Base-by-base conservation (phyloP, 2,329 filamentous ascomycete species). In the Lachnellula willkommii region DNA sequence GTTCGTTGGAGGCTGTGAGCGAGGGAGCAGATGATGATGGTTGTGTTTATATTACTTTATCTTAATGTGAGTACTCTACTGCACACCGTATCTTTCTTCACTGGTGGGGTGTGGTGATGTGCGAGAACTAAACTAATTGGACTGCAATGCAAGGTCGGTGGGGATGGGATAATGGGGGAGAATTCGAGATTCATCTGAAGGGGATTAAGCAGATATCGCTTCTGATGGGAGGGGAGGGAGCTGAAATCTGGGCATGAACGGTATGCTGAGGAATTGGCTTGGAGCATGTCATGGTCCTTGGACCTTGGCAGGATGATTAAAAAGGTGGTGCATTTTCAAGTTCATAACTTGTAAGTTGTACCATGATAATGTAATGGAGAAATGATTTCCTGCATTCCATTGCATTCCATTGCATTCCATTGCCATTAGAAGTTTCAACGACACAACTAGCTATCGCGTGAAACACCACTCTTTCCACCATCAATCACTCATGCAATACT, bases 1-100 rank as follows among this genome's bases (percentile, higher is more conserved):
- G 42, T 17, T 46, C 56, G 0, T 52, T 39, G 9, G 58, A 61
- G 28, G 59, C 52, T 5, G 53, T 54, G 3, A 58, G 55, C 20
- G 63, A 66, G 53, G 54, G 63, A 66, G 53, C 55, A 66, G 28
- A 63, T 63, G 61, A 57, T 66, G 11, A 50, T 63, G 36, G 57
- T 60, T 9, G 59, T 57, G 11, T 37, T 66, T 40, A 55, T 65
- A 20, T 43, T 66, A 26, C 32, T 64, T 9, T 59, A 63, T 42
- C 65, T 63, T 36, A 63, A 62, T 46, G 58, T 60, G 36, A 54
- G 56, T 50, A 2, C 20, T 5, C 12, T 48, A n/a, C 9, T n/a
- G 35, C 6, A 28, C 26, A 28, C 26, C 26, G 1, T 28, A 28
- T 28, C 26, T 8, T 11, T 6, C 37, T 40, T 40, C 37, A 40